Base-by-base conservation (phyloP, 192 early-diverging fungal genomes). In the Geranomyces variabilis region DNA sequence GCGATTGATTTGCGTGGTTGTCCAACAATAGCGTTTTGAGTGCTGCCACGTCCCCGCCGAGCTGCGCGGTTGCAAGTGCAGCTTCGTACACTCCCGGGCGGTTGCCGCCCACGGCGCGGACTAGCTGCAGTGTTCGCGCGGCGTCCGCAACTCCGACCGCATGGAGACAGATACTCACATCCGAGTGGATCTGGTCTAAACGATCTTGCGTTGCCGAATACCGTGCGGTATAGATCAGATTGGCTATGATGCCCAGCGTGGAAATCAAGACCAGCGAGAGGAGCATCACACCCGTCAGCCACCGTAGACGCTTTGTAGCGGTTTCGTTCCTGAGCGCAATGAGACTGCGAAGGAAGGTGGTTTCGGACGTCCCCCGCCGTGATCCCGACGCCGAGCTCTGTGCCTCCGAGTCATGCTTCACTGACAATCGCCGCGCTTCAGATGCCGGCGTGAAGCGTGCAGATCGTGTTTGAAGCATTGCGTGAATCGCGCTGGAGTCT, bases 281-380 rank as follows among this genome's bases (percentile, higher is more conserved):
- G 1, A 79, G 45, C 36, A 74, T 70, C 1, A 67, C 75, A 28
- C 29, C 12, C 19, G 59, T 55, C 46, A 82, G 62, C 24, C 41
- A 71, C n/a, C 30, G 60, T 34, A 82, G 43, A 14, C 69, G 73
- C 43, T 68, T 64, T 44, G 76, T 74, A 33, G 80, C 59, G 19
- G 26, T n/a, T 15, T 63, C 51, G 62, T 74, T 79, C 30, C 55
- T 55, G 15, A 74, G 48, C 6, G 71, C 67, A 15, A 82, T 66
- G 14, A 82, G 43, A 28, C 57, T 22, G 17, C 69, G 74, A 43
- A 81, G 43, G 58, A 63, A 70, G 4, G 24, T 15, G 12, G 24
- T 55, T 14, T 28, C 51, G 4, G 51, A 28, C 26, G 4, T 55
- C 26, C 6, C 51, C 10, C 36, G 5, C 36, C 36, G 36, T 3